These are phyloP conservation scores for Nannizziopsis arthrosporioides DNA, from an alignment of 2,329 filamentous ascomycete genomes.

Conservation along the genomic window DNA sequence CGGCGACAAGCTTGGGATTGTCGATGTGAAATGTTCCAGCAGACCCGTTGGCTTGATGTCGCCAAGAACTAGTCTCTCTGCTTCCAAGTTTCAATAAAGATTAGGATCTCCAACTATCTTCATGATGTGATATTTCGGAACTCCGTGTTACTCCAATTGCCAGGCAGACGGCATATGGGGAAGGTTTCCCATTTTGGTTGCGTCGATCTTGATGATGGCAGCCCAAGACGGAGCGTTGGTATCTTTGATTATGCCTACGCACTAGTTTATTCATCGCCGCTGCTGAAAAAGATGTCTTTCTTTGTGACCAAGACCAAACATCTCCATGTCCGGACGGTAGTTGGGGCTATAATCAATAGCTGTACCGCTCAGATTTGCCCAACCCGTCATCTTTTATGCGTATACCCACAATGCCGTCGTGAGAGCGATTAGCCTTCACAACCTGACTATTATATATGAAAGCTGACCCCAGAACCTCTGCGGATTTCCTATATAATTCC, in stretches of 20 bases:
- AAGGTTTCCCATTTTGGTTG: conserved; percentile 2
- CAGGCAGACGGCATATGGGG: conserved; percentile 8
- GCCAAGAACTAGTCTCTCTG: conserved; percentile 2
- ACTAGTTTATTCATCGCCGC: conserved; percentile 17
- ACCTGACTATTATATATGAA: conserved; percentile 14
- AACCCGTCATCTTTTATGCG: conserved; percentile 20
- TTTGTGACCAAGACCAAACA: conserved; percentile 25
- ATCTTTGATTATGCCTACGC: conserved; percentile 9
- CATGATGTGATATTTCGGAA: conserved; percentile 5
- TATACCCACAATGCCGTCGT: conserved; percentile 19
- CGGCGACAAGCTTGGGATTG: conserved; percentile 3
- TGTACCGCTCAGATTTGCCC: conserved; percentile 29
- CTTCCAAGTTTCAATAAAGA: conserved; percentile 3
- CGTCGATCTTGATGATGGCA: conserved; percentile 3
- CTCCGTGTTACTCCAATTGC: conserved; percentile 9
- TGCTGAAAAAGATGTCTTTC: conserved; percentile 30
- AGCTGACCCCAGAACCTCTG: conserved; percentile 16
- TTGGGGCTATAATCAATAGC: conserved; percentile 34
- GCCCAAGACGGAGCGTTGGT: conserved; percentile 1
- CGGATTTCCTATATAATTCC: conserved; percentile 19
- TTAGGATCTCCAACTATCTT: conserved; percentile 9
- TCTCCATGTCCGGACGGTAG: conserved; percentile 24
- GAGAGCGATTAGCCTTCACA: conserved; percentile 8
- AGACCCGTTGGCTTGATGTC: conserved; percentile 2
- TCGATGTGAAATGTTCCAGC: conserved; percentile 2